These are phyloP conservation scores for Saccharomyces hybrid DNA, from an alignment of 1,139 yeast genomes.

Conservation along the genomic window DNA sequence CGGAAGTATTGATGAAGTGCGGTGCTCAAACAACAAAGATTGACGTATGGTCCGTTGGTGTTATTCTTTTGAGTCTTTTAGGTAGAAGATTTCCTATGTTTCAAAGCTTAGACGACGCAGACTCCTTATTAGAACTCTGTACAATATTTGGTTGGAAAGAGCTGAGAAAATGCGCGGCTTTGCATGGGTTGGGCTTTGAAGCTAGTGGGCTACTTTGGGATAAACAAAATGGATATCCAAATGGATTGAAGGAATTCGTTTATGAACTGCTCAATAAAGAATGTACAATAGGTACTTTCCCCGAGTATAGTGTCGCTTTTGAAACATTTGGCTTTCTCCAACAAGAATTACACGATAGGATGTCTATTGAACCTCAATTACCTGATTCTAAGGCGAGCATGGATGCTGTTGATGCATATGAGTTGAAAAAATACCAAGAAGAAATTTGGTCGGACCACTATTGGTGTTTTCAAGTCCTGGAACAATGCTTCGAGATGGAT, in stretches of 20 bases:
- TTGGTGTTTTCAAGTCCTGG: constrained; percentile 32
- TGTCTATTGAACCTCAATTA: constrained; percentile 22
- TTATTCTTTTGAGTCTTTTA: constrained; percentile 66
- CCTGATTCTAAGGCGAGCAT: constrained; percentile 11
- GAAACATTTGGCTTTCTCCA: constrained; percentile 32
- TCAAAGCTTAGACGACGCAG: constrained; percentile 85
- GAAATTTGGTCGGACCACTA: constrained; percentile 33
- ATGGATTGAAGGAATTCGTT: constrained; percentile 29
- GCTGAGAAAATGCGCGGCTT: constrained; percentile 66
- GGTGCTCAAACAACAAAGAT: constrained; percentile 74
- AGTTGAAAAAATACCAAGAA: constrained; percentile 27
- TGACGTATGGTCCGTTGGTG: constrained; percentile 92
- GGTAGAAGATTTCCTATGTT: constrained; percentile 77
- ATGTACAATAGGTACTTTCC: constrained; percentile 32
- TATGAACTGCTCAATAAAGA: constrained; percentile 30
- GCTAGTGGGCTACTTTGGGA: constrained; percentile 37
- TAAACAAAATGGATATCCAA: constrained; percentile 23
- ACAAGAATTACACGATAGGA: constrained; percentile 21
- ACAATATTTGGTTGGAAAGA: constrained; percentile 74
- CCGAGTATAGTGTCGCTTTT: constrained; percentile 35
- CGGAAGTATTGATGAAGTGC: constrained; percentile 86
- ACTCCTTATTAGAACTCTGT: constrained; percentile 80
- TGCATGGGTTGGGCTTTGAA: constrained; percentile 88
- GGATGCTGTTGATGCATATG: constrained; percentile 14
- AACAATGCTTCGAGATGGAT: constrained; percentile 32